Base-by-base conservation (phyloP, 805 yeast genomes). In the Yamadazyma tumulicola region DNA sequence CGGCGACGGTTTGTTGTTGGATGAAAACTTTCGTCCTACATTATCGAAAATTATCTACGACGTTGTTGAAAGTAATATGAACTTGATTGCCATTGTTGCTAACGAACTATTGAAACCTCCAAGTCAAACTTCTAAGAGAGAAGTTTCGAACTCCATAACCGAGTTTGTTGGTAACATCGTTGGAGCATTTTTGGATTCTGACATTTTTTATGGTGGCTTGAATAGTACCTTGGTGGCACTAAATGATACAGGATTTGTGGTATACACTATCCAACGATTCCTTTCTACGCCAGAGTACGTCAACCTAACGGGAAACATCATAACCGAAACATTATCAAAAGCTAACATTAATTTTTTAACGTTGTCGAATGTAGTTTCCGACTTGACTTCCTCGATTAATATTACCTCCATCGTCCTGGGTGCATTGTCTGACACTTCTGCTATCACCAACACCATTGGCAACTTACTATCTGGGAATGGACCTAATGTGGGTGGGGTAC, bases 221-320 rank as follows among this genome's bases (percentile, higher is more conserved):
- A 41, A 41, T n/a, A 64, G 52, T 26, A 37, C 49, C 8, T 43
- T 60, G 24, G 44, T 50, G 28, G 67, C 70, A 7, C 54, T 67
- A 36, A 67, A 67, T 48, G 61, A 64, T 39, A 66, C 72, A 5
- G 67, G 65, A 10, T 50, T 67, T 30, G 59, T 55, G 12, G 62
- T 63, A 8, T 60, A 64, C 44, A 52, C 58, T 8, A 46, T 60
- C n/a, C 64, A 67, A 45, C 41, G 57, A 25, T 51, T 62, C 37
- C 41, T 67, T 26, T 56, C 65, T 9, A 49, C 58, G 37, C 58
- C 55, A 37, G 46, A 49, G 3, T 66, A 66, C 43, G 52, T 57
- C 15, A 60, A 62, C 38, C 51, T 64, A 58, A 59, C 68, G 3
- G 67, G 53, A 2, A 46, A 44, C 12, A 49, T 64, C n/a, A 42